These are phyloP conservation scores for Umbellularia californica DNA, from an alignment of 164 flowering plant species.

Conservation along the genomic window DNA sequence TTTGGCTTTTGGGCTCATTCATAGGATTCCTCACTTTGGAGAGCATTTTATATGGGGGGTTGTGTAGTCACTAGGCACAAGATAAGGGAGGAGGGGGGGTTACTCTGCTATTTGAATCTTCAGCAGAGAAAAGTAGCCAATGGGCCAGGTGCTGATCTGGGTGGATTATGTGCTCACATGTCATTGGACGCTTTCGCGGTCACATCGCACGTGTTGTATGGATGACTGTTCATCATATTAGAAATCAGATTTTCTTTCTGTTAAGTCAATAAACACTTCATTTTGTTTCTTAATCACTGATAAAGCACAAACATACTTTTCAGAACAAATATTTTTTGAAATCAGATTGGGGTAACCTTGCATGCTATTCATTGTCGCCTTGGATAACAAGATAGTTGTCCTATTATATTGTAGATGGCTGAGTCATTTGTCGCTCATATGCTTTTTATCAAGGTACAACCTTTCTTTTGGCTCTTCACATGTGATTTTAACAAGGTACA, in stretches of 20 bases:
- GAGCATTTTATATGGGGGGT: conserved; percentile 9
- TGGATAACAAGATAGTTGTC: not conserved
- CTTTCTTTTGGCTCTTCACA: not conserved
- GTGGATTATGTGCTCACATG: not conserved
- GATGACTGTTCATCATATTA: not conserved
- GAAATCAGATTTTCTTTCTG: not conserved
- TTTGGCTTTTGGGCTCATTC: conserved; percentile 32
- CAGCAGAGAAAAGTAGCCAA: conserved; percentile 12
- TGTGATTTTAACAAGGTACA: not conserved
- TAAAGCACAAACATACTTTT: no score
- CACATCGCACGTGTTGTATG: not conserved
- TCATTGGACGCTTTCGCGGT: not conserved
- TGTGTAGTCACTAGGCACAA: no score
- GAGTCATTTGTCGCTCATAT: no score
- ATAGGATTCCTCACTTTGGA: conserved; percentile 31
- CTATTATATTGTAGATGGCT: not conserved
- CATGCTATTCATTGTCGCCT: not conserved
- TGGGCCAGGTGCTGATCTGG: conserved; percentile 1
- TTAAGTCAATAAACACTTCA: conserved; percentile 11
- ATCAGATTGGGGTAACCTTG: not conserved
- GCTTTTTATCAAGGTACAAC: no score
- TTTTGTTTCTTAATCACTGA: not conserved
- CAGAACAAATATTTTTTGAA: not conserved
- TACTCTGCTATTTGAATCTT: conserved; percentile 1
- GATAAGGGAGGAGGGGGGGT: not conserved